phyloP scores from a whole-genome alignment of 2,329 filamentous ascomycete genomes.

The Aspergillus versicolor region DNA sequence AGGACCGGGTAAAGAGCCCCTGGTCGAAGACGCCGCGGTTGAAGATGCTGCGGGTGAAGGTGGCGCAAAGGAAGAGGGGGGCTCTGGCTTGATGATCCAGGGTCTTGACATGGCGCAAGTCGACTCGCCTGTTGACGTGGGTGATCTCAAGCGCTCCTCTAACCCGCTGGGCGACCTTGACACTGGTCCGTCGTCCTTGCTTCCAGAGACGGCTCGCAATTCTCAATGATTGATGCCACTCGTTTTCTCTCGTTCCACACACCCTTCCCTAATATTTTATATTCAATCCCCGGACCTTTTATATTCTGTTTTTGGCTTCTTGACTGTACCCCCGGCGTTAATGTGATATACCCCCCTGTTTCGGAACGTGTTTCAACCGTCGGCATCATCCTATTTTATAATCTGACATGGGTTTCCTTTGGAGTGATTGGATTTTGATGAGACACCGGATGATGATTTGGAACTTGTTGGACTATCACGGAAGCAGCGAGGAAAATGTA shows the following conservation, averaged over 20 bases:
- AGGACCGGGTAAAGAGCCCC: slow-evolving; percentile 27
- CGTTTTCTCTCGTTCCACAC: slow-evolving; percentile 2
- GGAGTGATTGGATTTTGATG: slow-evolving; percentile 17
- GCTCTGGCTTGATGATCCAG: slow-evolving; percentile 35
- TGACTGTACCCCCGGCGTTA: slow-evolving; percentile 29
- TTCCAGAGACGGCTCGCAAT: slow-evolving; percentile 28
- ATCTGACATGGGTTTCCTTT: slow-evolving; percentile 21
- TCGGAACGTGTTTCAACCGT: slow-evolving; percentile 22
- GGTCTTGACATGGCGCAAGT: slow-evolving; percentile 33
- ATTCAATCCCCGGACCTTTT: slow-evolving; percentile 6
- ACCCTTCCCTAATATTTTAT: neutral
- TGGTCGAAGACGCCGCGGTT: slow-evolving; percentile 1
- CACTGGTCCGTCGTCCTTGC: slow-evolving; percentile 24
- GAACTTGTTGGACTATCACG: slow-evolving; percentile 10
- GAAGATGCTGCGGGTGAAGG: slow-evolving; percentile 16
- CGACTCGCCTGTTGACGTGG: slow-evolving; percentile 15
- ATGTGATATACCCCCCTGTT: slow-evolving; percentile 41
- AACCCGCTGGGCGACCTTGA: slow-evolving; percentile 29
- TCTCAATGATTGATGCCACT: slow-evolving; percentile 18
- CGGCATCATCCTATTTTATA: slow-evolving; percentile 17
- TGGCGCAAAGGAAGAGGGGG: slow-evolving; percentile 23
- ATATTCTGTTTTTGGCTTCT: slow-evolving; percentile 10
- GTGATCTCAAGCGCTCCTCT: slow-evolving; percentile 11
- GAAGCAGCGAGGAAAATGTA: slow-evolving; percentile 8
- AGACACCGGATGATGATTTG: slow-evolving; percentile 8